Base-by-base conservation (phyloP, 148 eudicot species). In the Vaccinium macrocarpon region DNA sequence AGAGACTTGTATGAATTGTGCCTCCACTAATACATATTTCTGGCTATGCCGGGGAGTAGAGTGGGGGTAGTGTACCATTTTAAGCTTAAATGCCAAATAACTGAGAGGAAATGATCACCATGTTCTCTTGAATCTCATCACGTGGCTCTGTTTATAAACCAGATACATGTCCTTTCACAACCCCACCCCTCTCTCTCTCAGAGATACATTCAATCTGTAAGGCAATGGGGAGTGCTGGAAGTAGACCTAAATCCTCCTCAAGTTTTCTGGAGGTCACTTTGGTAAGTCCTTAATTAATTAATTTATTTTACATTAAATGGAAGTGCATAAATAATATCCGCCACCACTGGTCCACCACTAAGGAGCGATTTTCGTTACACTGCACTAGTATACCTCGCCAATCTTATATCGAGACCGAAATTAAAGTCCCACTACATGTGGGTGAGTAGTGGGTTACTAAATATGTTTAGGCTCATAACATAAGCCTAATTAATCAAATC, bases 111-210 rank as follows among this genome's bases (percentile, higher is more conserved):
- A 62, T 23, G 53, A 56, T 21, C 78, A 56, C 11, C 78, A 76
- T 76, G 56, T 76, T 76, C 56, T n/a, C n/a, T n/a, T n/a, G n/a
- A n/a, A n/a, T n/a, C n/a, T 76, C 29, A 76, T 76, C 79, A 76
- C 79, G 79, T 76, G 79, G 79, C 3, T 76, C 18, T n/a, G 79
- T 29, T 51, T 76, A 12, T n/a, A 48, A 8, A 12, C 56, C 19
- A 76, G 32, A n/a, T 9, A 74, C 49, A 2, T 38, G n/a, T 74
- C 51, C 78, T 46, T 74, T 42, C 78, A 13, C 49, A 50, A 16
- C 78, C 11, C 2, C 50, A 16, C 77, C 16, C 21, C 14, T 62
- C 70, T 23, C 70, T 0, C 8, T 6, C 6, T 21, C 74, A 70
- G 12, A 6, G 3, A 32, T n/a, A 32, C n/a, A 5, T 72, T 16